Evolutionary conservation across 1,139 yeast species (phyloP).

Genomic region (Candida gigantensis): DNA sequence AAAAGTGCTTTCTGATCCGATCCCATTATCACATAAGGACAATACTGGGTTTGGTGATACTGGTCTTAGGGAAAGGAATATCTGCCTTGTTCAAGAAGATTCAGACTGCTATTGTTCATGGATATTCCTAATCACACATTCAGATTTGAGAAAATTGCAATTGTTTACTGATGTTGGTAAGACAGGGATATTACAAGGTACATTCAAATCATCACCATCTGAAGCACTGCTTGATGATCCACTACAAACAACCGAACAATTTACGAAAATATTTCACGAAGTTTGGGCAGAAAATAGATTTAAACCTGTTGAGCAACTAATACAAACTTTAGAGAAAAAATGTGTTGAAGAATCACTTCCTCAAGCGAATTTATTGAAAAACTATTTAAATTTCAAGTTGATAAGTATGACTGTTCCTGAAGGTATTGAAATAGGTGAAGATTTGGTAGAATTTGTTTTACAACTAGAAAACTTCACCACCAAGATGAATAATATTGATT

Average conservation of each 20-base stretch:
- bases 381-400: constrained; percentile 21
- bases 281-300: constrained; percentile 2
- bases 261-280: not conserved
- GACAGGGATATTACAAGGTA: constrained; percentile 16
- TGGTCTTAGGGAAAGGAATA: constrained; percentile 12
- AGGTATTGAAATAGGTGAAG: constrained; percentile 23
- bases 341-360: not conserved
- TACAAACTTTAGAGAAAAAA: constrained; percentile 1
- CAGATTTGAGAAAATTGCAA: constrained; percentile 22
- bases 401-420: constrained; percentile 20
- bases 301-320: not conserved
- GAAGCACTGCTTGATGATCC: constrained; percentile 1
- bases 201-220: constrained; percentile 10
- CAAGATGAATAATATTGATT: constrained; percentile 30
- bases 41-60: constrained; percentile 25
- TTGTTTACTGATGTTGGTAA: constrained; percentile 21
- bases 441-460: constrained; percentile 31
- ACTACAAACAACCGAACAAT: constrained; percentile 1
- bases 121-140: constrained; percentile 17
- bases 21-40: constrained; percentile 17
- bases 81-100: not conserved
- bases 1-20: constrained; percentile 11
- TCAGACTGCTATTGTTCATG: constrained; percentile 8
- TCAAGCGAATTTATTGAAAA: constrained; percentile 13
- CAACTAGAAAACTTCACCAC: constrained; percentile 33